Evolutionary conservation across 164 flowering plant genomes (phyloP), one percentile per base, ranked within the genome.

Genomic region (Protea cynaroides): DNA sequence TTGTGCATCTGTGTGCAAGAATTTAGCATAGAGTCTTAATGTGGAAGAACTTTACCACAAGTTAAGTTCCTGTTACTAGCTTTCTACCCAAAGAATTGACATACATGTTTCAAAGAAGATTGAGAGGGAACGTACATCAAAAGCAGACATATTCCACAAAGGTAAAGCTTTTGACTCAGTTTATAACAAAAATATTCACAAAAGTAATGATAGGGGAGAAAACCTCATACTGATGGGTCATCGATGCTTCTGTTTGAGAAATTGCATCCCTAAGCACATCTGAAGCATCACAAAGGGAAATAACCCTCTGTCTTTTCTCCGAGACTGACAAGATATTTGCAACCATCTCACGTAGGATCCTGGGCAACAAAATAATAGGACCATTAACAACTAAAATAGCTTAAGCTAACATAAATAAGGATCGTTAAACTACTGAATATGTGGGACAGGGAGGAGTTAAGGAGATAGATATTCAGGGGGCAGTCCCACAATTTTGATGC

Each of bases 181-280:
- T 49, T 46, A 46, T 46, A 17, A 46, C 14, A 17, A 46, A 10
- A 46, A 5, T 46, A 17, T 1, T 49, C 18, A 49, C n/a, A 18
- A 49, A 49, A 49, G 52, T 3, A 49, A 49, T 49, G 52, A 49
- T 15, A 50, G 44, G 34, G 68, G 23, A 51, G 47, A 75, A 73
- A 75, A 94, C 99, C 97, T 94, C 97, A 74, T 94, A 94, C 72
- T 81, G 75, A 75, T 91, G 84, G 79, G 80, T 75, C 86, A 94
- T 62, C 74, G 78, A 74, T 25, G 87, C 89, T 72, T 91, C 99
- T 25, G 96, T 86, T 61, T 82, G 83, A 58, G 63, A 75, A 77
- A 94, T 83, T 65, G 96, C 99, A 72, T 88, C 96, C 67, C 81
- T 80, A 46, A 94, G 92, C 59, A 91, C 84, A 67, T 89, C 94